These are phyloP conservation scores for Cetradonia linearis DNA, from an alignment of 495 filamentous ascomycete genomes.

Conservation along the genomic window DNA sequence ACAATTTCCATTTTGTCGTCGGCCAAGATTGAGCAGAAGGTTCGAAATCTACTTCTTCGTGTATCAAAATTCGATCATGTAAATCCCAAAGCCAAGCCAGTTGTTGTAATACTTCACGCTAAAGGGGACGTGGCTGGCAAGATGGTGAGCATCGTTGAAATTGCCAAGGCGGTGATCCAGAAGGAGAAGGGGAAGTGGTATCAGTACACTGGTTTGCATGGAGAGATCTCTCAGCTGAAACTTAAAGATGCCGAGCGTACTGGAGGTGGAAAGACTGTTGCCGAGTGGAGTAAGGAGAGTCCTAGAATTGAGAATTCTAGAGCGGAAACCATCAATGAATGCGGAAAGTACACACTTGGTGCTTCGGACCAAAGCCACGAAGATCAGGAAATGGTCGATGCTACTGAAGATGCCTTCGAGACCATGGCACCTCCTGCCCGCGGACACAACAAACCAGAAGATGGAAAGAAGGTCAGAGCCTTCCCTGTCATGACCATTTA, in stretches of 20 bases:
- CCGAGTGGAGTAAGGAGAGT: conserved; percentile 16
- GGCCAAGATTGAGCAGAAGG: conserved; percentile 45
- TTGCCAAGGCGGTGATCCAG: conserved; percentile 49
- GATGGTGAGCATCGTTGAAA: conserved; percentile 54
- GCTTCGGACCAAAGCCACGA: conserved; percentile 5
- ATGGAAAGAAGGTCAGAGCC: conserved; percentile 25
- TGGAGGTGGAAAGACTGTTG: conserved; percentile 10
- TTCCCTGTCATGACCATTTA: conserved; percentile 48
- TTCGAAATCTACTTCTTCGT: conserved; percentile 27
- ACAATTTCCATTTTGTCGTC: conserved; percentile 41
- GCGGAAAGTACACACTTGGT: background rate
- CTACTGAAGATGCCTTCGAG: conserved; percentile 45
- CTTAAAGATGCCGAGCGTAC: conserved; percentile 23
- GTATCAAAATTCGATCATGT: conserved; percentile 25
- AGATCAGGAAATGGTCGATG: conserved; percentile 6
- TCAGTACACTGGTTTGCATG: conserved; percentile 41
- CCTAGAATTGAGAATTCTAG: background rate
- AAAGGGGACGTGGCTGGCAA: conserved; percentile 45
- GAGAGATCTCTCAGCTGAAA: conserved; percentile 33
- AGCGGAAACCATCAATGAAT: background rate
- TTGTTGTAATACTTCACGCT: conserved; percentile 40
- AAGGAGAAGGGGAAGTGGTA: conserved; percentile 44
- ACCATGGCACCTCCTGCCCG: conserved; percentile 38
- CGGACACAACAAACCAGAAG: conserved; percentile 18
- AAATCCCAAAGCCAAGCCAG: conserved; percentile 23